A percentile compares a stretch with the other conserved stretches of the same genome.
phyloP scores from a whole-genome alignment of 2,329 filamentous ascomycete species.

The Botryotinia calthae region DNA sequence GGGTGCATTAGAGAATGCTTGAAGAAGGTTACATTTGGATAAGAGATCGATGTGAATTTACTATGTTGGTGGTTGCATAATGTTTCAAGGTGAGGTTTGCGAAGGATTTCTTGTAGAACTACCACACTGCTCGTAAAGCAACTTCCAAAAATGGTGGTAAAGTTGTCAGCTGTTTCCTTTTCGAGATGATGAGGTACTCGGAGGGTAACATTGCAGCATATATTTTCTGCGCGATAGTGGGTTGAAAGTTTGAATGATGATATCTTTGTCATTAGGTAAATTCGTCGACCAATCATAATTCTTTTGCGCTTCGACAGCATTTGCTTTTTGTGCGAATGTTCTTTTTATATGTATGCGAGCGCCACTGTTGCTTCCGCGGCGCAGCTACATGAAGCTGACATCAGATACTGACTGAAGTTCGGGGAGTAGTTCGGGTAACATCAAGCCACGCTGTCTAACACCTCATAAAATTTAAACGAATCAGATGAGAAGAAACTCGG shows the following conservation, averaged over 20 bases:
- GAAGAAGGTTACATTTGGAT: not conserved
- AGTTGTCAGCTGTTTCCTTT: not conserved
- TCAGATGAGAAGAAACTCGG: not conserved
- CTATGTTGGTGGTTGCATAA: not conserved
- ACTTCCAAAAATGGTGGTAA: not conserved
- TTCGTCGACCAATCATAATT: not conserved
- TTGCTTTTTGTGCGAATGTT: not conserved
- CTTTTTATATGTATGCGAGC: not conserved
- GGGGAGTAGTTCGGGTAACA: not conserved
- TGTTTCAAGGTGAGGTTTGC: constrained; percentile 9
- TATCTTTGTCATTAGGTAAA: not conserved
- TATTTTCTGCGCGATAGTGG: not conserved
- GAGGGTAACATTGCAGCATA: not conserved
- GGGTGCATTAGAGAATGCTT: not conserved
- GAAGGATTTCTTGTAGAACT: constrained; percentile 3
- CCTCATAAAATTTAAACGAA: not conserved
- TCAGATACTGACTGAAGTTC: not conserved
- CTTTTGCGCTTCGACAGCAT: not conserved
- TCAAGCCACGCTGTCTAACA: constrained; percentile 6
- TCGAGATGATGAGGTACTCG: not conserved
- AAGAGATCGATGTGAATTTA: not conserved
- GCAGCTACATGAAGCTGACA: constrained; percentile 15
- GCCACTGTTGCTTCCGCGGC: not conserved
- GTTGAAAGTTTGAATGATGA: not conserved
- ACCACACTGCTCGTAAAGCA: not conserved